These are phyloP conservation scores for Alternaria alternata DNA, from an alignment of 2,329 filamentous ascomycete species.

Conservation along the genomic window DNA sequence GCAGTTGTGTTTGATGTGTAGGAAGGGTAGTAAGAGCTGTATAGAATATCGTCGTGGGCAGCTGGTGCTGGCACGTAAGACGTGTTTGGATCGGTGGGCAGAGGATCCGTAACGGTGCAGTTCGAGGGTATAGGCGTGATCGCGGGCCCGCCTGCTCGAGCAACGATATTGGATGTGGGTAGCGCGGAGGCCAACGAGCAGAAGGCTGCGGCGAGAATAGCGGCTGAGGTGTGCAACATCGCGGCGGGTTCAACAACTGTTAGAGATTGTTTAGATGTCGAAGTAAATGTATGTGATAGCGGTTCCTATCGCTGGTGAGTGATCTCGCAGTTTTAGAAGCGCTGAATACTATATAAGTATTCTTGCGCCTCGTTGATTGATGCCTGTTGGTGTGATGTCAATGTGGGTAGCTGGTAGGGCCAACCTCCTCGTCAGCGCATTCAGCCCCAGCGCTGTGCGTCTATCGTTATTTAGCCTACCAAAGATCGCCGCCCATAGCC, in stretches of 20 bases:
- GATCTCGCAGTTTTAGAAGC: not conserved
- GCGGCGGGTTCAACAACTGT: slow-evolving; percentile 1
- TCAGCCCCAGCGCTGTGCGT: slow-evolving; percentile 25
- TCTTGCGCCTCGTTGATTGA: not conserved
- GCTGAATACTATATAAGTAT: slow-evolving; percentile 8
- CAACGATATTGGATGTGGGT: slow-evolving; percentile 1
- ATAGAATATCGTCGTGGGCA: slow-evolving; percentile 32
- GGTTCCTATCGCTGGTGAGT: not conserved
- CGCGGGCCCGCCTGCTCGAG: slow-evolving; percentile 49
- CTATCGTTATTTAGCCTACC: slow-evolving; percentile 10
- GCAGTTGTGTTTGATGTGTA: slow-evolving; percentile 35
- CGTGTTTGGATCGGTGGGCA: slow-evolving; percentile 20
- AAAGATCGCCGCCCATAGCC: slow-evolving; percentile 1
- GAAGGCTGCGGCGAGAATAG: slow-evolving; percentile 3
- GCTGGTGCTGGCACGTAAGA: slow-evolving; percentile 35
- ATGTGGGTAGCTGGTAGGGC: slow-evolving; percentile 4
- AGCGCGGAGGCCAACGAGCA: slow-evolving; percentile 13
- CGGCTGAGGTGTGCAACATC: slow-evolving; percentile 9
- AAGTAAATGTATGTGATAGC: not conserved
- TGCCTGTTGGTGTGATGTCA: slow-evolving; percentile 12
- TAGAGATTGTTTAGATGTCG: not conserved
- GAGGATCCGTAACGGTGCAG: slow-evolving; percentile 47
- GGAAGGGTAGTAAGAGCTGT: slow-evolving; percentile 46
- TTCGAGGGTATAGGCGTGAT: slow-evolving; percentile 44
- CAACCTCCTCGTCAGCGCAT: slow-evolving; percentile 15